Base-by-base conservation (phyloP, 2,329 filamentous ascomycete species). In the Talaromyces sp. region DNA sequence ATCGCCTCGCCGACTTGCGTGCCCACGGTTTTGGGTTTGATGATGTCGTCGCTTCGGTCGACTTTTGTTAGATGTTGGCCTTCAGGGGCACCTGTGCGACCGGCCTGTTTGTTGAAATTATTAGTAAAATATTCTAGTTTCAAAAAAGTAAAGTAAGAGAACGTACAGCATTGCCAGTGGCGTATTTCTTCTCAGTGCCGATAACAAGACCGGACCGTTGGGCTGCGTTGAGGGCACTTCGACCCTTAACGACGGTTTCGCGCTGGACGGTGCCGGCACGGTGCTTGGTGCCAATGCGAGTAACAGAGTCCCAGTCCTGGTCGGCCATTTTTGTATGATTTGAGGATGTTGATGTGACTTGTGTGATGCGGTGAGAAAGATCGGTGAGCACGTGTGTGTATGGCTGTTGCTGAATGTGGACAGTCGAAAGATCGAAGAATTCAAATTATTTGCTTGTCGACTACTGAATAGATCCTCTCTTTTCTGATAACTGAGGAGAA, bases 11-110 rank as follows among this genome's bases (percentile, higher is more conserved):
- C 91, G 64, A 97, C 90, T 58, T 84, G 81, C 69, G 83, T 81
- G 72, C 91, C 91, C 60, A 97, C 81, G 48, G 91, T 95, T 80
- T 96, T 96, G 71, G 91, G 92, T 81, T 96, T 96, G 78, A 97
- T 88, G 78, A 97, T 96, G 74, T 97, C 94, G 81, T 97, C 92
- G 73, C 86, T 87, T 66, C 93, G 92, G 82, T 97, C 94, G 75
- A 99, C 92, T 81, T 97, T 97, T 66, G 94, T 97, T 64, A 97
- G 83, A 73, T 90, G 92, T 79, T 99, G 94, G 67, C 94, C 94
- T 78, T 97, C 93, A 65, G 81, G 69, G 56, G 72, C 81, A 61
- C 77, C 78, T 60, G 77, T 57, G 58, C 72, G 72, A 22, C 63
- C 66, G 43, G 80, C 72, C 78, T 82, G 64, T 39, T 13, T 17